Evolutionary conservation across 177 flowering plant genomes (phyloP).

Genomic region (Vitis hybrid): DNA sequence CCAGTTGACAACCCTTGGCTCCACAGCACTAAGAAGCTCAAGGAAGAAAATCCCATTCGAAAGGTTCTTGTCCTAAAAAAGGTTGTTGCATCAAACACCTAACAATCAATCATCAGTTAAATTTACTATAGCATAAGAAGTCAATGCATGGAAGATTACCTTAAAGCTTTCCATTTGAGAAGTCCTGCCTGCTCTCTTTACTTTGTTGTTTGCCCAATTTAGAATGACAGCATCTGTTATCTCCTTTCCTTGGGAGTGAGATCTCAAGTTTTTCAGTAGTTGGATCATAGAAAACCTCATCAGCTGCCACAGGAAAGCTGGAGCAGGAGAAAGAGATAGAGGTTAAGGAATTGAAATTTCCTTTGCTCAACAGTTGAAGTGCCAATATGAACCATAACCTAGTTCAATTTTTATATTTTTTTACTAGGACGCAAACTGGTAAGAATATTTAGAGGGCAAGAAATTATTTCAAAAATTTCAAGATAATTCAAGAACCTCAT

Average conservation of each 20-base stretch:
- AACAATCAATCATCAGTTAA: background rate
- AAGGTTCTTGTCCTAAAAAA: conserved; percentile 51
- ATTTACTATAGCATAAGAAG: background rate
- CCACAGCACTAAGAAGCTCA: conserved; percentile 64
- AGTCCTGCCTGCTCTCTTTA: conserved; percentile 44
- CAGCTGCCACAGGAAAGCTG: conserved; percentile 71
- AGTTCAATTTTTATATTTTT: too few species aligned
- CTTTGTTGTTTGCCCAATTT: conserved; percentile 64
- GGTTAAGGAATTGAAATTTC: background rate
- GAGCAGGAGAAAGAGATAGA: background rate
- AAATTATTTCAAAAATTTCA: too few species aligned
- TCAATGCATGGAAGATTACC: conserved; percentile 25
- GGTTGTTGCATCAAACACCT: conserved; percentile 1
- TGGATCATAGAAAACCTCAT: conserved; percentile 69
- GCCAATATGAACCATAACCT: background rate
- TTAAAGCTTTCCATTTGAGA: conserved; percentile 63
- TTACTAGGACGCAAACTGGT: too few species aligned
- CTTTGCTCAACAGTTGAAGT: background rate
- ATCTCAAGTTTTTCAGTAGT: conserved; percentile 60
- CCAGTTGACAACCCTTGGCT: conserved; percentile 74
- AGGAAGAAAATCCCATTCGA: conserved; percentile 64
- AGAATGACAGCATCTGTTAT: conserved; percentile 60
- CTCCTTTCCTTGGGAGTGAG: conserved; percentile 59
- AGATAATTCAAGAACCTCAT: too few species aligned
- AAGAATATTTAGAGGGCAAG: too few species aligned